Evolutionary conservation across 164 flowering plant genomes (phyloP).

Genomic region (Magnolia sinica): DNA sequence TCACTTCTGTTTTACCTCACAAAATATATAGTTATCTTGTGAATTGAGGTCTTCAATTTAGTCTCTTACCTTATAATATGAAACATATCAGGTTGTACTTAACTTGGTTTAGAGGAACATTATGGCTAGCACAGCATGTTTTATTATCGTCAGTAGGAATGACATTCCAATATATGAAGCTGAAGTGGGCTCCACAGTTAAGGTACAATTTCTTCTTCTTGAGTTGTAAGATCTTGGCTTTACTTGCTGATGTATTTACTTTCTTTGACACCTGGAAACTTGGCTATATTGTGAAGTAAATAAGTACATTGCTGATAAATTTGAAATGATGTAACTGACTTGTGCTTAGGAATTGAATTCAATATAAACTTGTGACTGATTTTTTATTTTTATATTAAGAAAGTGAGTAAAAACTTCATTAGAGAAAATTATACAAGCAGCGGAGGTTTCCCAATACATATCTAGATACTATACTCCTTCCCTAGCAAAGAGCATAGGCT

Average conservation of each 20-base stretch:
- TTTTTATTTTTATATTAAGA: no score
- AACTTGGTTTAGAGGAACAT: conserved; percentile 10
- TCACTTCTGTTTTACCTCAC: not conserved
- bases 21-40: not conserved
- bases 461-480: no score
- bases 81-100: not conserved
- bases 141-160: conserved; percentile 81
- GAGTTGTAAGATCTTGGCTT: not conserved
- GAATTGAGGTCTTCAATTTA: not conserved
- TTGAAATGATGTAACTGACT: no score
- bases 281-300: no score
- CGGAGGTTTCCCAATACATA: no score
- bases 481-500: not conserved
- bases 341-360: no score
- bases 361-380: no score
- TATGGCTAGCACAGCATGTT: conserved; percentile 85
- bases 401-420: no score
- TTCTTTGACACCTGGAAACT: no score
- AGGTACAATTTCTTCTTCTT: conserved; percentile 34
- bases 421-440: no score
- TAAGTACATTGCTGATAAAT: no score
- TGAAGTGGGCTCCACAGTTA: conserved; percentile 76
- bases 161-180: conserved; percentile 95
- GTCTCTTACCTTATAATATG: not conserved
- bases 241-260: no score